Evolutionary conservation across 176 grass and related monocot genomes (phyloP), one percentile per base, ranked within the genome.

Genomic region (Raddia distichophylla): DNA sequence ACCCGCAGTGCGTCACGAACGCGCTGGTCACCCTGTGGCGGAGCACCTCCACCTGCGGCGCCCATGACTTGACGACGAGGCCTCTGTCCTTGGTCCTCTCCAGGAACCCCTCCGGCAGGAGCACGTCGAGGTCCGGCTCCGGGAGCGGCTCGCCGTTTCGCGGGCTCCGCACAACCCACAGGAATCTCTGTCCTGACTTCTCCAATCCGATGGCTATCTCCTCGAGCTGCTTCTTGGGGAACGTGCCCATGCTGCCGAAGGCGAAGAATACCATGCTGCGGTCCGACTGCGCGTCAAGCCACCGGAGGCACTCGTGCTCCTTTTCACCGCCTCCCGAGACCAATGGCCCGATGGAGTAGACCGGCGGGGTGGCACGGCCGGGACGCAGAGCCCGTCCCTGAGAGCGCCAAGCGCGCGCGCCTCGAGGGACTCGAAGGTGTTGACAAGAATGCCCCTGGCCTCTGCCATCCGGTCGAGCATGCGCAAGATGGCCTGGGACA

Each of bases 221-320:
- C 42, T 74, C 33, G 0, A 94, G 60, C 84, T 94, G 89, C 80
- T 78, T 10, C 47, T 10, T 77, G 18, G 75, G 1, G 76, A 91
- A 85, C 11, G 55, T 60, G 2, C 92, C 92, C 71, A 89, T 10
- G 63, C 93, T 95, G 7, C 93, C 85, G 18, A 95, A 95, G 16
- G 68, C 86, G 55, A 95, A 90, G 86, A 90, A 92, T 57, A 90
- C 58, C 0, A 95, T 78, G 50, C 85, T 95, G 13, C 47, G 59
- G 18, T 85, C 81, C 8, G 93, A 90, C 27, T 92, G 90, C 54
- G 32, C 44, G 80, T 95, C 93, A 5, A 92, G 82, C 93, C 93
- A 95, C 60, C 3, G 8, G 8, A 92, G 50, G 80, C 90, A 85
- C 50, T 88, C 84, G 17, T 90, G 83, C 13, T 72, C 58, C 54